Base-by-base conservation (phyloP, 257 asterid species). In the Fraxinus excelsior region DNA sequence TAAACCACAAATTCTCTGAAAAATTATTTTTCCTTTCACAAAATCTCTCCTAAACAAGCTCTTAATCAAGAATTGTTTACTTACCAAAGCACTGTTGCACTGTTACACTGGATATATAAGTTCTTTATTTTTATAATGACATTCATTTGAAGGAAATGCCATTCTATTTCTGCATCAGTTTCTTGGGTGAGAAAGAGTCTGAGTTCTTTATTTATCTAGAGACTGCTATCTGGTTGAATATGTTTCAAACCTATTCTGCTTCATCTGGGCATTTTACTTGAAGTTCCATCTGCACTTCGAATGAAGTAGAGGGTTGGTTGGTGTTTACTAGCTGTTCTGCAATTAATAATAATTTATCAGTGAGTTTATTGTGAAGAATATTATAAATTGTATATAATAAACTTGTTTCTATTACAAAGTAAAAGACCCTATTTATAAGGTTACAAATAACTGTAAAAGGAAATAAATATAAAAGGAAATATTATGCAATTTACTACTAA, bases 301-400 rank as follows among this genome's bases (percentile, higher is more conserved):
- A 67, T 56, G 32, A 68, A 56, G 7, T 29, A 46, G 75, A 29
- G 40, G 37, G 11, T 14, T 79, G 68, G 68, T 72, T 34, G 67
- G 29, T 21, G 42, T 81, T 75, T 42, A 31, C 31, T 77, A 53
- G 68, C 1, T 70, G 78, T 46, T 80, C 46, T 67, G 31, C 67
- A 72, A 26, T 46, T 71, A 65, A 64, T 37, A 53, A 25, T 35
- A 40, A 53, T 53, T 56, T 72, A 40, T 60, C 32, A 60, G 10
- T 10, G 67, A 60, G 32, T 23, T 23, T 60, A 10, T 6, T 28
- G n/a, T n/a, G n/a, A n/a, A n/a, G n/a, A n/a, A n/a, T n/a, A n/a
- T n/a, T n/a, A n/a, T n/a, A n/a, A n/a, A n/a, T n/a, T n/a, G n/a
- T n/a, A n/a, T n/a, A n/a, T n/a, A n/a, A n/a, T n/a, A n/a, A n/a